Evolutionary conservation across 257 asterid species (phyloP), one percentile per base, ranked within the genome.

Genomic region (Nemophila menziesii): DNA sequence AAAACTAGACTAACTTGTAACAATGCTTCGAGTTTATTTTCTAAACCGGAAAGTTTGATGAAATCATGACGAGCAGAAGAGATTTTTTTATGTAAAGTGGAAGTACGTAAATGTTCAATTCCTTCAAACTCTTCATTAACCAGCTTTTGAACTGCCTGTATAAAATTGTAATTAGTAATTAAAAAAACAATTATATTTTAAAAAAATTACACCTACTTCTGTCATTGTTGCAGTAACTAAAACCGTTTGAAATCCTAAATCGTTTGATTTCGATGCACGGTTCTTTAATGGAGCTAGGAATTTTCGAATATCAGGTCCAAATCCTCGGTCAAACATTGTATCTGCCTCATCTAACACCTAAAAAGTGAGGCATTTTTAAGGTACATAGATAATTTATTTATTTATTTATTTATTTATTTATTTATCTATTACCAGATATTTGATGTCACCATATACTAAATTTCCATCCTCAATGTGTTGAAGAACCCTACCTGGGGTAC

Each of bases 271-370:
- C 20, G 82, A 65, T 20, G 87, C 87, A 66, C 96, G 96, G 45
- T 72, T 72, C 38, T 77, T 89, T 61, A 84, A 65, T 8, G 98
- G 98, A 23, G 63, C 80, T 59, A 89, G 71, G 74, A 89, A 89
- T 52, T 89, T 89, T 14, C 80, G 80, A 44, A 89, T 78, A 43
- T 89, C 98, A 13, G 94, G 98, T 60, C 98, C 98, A 67, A 89
- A 89, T 21, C 96, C 98, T 43, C 65, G 98, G 71, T 89, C 98
- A 63, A 89, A 89, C 98, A 89, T 89, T 24, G 98, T 84, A 59
- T 89, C 98, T 43, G 98, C 96, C 71, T 89, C 98, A 64, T 89
- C 98, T 79, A 89, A 63, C 56, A 89, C 98, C 98, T 87, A 57
- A 44, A n/a, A n/a, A n/a, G n/a, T n/a, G n/a, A n/a, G n/a, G n/a